Evolutionary conservation across 2,329 filamentous ascomycete genomes (phyloP).

Genomic region (Phaeosphaeriaceae sp.): DNA sequence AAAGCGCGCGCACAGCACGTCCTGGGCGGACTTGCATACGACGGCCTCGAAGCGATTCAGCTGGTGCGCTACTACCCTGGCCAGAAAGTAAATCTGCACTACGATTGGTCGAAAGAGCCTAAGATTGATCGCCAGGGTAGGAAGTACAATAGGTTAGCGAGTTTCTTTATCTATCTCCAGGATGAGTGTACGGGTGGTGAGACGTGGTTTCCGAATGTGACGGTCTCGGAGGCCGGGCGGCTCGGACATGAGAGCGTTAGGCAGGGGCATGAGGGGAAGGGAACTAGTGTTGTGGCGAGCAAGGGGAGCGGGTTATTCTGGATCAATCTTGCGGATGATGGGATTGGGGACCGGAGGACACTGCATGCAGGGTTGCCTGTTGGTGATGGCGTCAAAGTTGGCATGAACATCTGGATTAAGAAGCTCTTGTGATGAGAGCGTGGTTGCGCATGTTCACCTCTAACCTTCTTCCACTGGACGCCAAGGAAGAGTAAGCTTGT

Average conservation of each 20-base stretch:
- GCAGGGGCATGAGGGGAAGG: neutral
- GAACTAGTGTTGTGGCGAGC: neutral
- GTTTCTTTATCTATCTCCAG: slow-evolving; percentile 1
- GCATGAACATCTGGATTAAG: slow-evolving; percentile 1
- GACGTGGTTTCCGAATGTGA: neutral
- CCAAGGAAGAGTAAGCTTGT: neutral
- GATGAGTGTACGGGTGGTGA: slow-evolving; percentile 1
- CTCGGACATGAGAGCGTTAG: neutral
- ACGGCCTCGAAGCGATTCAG: slow-evolving; percentile 1
- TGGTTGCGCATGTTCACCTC: neutral
- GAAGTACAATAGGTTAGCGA: neutral
- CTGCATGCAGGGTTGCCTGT: slow-evolving; percentile 1
- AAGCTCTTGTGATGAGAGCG: neutral
- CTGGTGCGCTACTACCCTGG: neutral
- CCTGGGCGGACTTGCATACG: neutral
- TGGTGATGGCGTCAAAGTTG: neutral
- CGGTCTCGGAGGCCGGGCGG: neutral
- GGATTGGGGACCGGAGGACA: neutral
- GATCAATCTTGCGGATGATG: neutral
- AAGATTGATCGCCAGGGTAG: neutral
- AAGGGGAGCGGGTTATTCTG: neutral
- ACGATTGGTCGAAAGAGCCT: neutral
- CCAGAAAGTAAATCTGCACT: slow-evolving; percentile 2
- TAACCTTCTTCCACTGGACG: neutral
- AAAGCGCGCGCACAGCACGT: neutral